Base-by-base conservation (phyloP, 2,329 filamentous ascomycete species). In the Sporothrix dimorphospora region DNA sequence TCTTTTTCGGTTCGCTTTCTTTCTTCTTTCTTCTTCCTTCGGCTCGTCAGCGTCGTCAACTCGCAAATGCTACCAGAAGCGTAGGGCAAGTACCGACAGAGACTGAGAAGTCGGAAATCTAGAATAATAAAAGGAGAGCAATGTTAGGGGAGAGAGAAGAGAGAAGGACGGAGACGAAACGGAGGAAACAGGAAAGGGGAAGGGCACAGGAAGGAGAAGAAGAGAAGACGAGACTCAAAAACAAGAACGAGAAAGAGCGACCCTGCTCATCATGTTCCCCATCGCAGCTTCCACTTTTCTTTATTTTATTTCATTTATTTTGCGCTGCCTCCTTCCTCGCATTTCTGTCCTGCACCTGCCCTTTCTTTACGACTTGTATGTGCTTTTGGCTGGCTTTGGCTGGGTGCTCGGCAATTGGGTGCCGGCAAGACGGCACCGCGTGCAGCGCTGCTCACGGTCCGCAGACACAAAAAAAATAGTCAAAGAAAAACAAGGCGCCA, bases 361-460 rank as follows among this genome's bases (percentile, higher is more conserved):
- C 14, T 65, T 47, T 65, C 27, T 12, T 38, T 38, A 19, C 24
- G 24, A 24, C 16, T 30, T 61, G 24, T 42, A 8, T n/a, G 30
- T 63, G 38, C 40, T 19, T 30, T 65, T 1, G n/a, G n/a, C 4
- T 45, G 30, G 30, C 14, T 65, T 67, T 51, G 45, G 42, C 24
- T 67, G 47, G 34, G 27, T 70, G 21, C 55, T 70, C 69, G 69
- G 69, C 69, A 70, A 49, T 27, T 63, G 38, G 38, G 42, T 63
- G 69, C 69, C 69, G 69, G 53, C 16, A 40, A 53, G 42, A 16
- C 69, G 69, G 30, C 55, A 61, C 42, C 19, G 38, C 19, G 12
- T 12, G 8, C 21, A 38, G 34, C 16, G 40, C 42, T 42, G 24
- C 34, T 66, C 63, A 24, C 42, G 49, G n/a, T n/a, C 24, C 45